These are phyloP conservation scores for Trichoderma aggressivum DNA, from an alignment of 2,329 filamentous ascomycete species.

Conservation along the genomic window DNA sequence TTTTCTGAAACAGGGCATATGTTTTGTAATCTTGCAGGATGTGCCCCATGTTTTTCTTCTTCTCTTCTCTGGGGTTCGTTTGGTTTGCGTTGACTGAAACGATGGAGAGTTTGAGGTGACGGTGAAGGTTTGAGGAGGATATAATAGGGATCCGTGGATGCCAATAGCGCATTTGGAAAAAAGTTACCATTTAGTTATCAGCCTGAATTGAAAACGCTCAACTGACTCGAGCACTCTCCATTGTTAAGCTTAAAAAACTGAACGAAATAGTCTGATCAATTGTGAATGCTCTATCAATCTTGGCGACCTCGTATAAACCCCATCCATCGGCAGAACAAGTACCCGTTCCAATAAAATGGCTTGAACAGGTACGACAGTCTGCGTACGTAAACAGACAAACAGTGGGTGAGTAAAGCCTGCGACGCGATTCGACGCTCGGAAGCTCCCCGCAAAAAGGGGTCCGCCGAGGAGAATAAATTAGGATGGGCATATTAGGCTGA, in stretches of 20 bases:
- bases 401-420: not conserved
- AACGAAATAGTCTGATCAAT: not conserved
- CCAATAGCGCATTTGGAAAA: not conserved
- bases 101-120: not conserved
- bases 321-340: not conserved
- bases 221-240: not conserved
- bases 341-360: not conserved
- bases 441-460: not conserved
- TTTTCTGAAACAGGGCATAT: not conserved
- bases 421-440: slow-evolving; percentile 1
- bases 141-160: not conserved
- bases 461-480: not conserved
- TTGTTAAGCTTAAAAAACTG: not conserved
- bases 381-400: not conserved
- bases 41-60: not conserved
- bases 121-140: not conserved
- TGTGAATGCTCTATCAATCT: not conserved
- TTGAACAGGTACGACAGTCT: too few relatives aligned
- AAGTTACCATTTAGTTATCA: not conserved
- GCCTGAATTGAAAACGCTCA: not conserved
- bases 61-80: not conserved
- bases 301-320: not conserved
- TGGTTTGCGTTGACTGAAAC: not conserved
- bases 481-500: slow-evolving; percentile 2
- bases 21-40: not conserved